Percentiles rank a stretch among this genome's conserved stretches.
Evolutionary conservation across 2,329 filamentous ascomycete genomes (phyloP).

Genomic region (Alternaria ethzedia): DNA sequence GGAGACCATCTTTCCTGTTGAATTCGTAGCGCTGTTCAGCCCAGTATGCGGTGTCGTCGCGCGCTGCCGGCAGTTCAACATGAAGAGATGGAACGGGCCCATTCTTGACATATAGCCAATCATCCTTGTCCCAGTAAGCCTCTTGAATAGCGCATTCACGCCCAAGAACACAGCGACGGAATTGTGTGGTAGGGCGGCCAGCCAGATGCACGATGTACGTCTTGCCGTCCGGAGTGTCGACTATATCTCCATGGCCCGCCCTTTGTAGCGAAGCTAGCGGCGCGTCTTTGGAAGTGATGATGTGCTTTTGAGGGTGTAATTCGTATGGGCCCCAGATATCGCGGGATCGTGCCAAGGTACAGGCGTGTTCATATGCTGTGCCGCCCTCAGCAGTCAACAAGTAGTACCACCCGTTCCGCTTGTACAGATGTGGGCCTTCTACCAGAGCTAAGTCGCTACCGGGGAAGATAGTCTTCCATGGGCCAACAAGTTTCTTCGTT

Average conservation of each 20-base stretch:
- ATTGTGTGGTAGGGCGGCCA: conserved; percentile 43
- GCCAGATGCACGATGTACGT: conserved; percentile 45
- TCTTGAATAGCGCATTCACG: conserved; percentile 60
- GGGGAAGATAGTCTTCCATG: conserved; percentile 59
- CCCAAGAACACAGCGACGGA: conserved; percentile 44
- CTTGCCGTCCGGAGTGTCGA: conserved; percentile 43
- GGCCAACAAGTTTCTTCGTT: conserved; percentile 60
- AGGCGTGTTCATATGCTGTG: conserved; percentile 50
- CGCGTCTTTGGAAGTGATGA: conserved; percentile 51
- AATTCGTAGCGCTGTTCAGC: conserved; percentile 58
- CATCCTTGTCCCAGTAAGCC: conserved; percentile 64
- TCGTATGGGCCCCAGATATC: conserved; percentile 53
- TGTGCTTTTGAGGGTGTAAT: conserved; percentile 48
- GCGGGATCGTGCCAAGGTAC: conserved; percentile 48
- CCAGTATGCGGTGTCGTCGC: conserved; percentile 45
- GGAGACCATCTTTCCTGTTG: conserved; percentile 52
- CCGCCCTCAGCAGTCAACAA: conserved; percentile 49
- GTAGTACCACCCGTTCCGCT: conserved; percentile 46
- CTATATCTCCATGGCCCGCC: conserved; percentile 48
- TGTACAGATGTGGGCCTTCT: conserved; percentile 47
- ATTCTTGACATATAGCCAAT: conserved; percentile 68
- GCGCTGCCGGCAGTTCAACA: conserved; percentile 37
- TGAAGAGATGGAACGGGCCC: conserved; percentile 56
- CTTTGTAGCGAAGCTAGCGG: conserved; percentile 40
- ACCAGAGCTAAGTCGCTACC: conserved; percentile 60